phyloP scores from a whole-genome alignment of 805 yeast genomes.

The Hanseniaspora hatyaiensis region DNA sequence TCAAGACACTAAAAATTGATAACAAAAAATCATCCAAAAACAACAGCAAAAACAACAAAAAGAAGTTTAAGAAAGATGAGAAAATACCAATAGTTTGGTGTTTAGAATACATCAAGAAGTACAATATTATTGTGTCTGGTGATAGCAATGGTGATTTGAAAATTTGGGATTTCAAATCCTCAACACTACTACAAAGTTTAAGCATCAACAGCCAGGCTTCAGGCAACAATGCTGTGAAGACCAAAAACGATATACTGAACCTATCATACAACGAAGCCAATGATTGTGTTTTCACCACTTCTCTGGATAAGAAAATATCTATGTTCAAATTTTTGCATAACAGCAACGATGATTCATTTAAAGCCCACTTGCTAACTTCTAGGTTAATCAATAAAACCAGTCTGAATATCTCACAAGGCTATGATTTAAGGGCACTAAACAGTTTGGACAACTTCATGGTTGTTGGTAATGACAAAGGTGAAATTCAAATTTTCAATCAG shows the following conservation, averaged over 20 bases:
- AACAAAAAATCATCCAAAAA: conserved; percentile 7
- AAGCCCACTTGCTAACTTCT: conserved; percentile 2
- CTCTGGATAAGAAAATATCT: conserved; percentile 85
- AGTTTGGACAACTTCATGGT: conserved; percentile 5
- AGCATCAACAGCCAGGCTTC: conserved; percentile 48
- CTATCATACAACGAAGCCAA: conserved; percentile 50
- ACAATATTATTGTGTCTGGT: conserved; percentile 77
- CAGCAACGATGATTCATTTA: not conserved
- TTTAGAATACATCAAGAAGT: conserved; percentile 48
- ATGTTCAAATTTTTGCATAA: conserved; percentile 37
- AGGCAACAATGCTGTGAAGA: not conserved
- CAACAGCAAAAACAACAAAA: conserved; percentile 1
- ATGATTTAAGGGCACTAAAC: conserved; percentile 5
- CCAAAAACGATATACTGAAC: conserved; percentile 70
- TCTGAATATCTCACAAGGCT: conserved; percentile 15
- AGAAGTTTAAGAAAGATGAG: conserved; percentile 45
- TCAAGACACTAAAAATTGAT: conserved; percentile 83
- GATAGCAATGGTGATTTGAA: conserved; percentile 92
- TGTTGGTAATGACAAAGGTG: conserved; percentile 15
- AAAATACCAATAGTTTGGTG: conserved; percentile 92
- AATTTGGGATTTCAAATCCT: conserved; percentile 77
- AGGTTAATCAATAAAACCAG: conserved; percentile 2
- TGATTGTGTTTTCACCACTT: conserved; percentile 67
- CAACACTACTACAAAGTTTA: conserved; percentile 69
- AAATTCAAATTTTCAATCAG: conserved; percentile 13